Evolutionary conservation across 1,284 basidiomycete species (phyloP).

Genomic region (Ganoderma meredithae): DNA sequence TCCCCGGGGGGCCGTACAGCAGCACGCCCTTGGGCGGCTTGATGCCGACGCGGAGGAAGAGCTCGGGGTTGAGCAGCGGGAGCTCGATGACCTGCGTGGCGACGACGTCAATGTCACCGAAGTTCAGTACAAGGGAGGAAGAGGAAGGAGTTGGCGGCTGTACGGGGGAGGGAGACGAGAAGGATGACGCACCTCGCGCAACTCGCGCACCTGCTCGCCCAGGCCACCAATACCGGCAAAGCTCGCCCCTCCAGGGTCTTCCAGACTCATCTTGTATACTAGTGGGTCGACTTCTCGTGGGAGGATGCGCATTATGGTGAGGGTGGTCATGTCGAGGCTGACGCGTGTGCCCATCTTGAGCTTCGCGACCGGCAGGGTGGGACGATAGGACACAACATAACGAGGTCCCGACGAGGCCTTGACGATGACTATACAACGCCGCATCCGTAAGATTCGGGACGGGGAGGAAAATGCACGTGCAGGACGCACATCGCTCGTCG

Average conservation of each 20-base stretch:
- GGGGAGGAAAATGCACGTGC: not conserved
- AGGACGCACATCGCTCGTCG: slow-evolving; percentile 90
- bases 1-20: slow-evolving; percentile 93
- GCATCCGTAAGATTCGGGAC: no score
- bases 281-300: slow-evolving; percentile 98
- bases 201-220: slow-evolving; percentile 94
- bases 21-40: slow-evolving; percentile 95
- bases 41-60: slow-evolving; percentile 96
- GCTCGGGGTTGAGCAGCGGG: slow-evolving; percentile 93
- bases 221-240: slow-evolving; percentile 99
- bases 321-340: slow-evolving; percentile 98
- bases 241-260: slow-evolving; percentile 94
- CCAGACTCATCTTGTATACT: slow-evolving; percentile 99
- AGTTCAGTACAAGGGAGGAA: not conserved
- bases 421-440: slow-evolving; percentile 82
- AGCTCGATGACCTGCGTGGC: slow-evolving; percentile 87
- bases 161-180: not conserved
- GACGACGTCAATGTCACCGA: no score
- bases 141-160: not conserved
- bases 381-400: slow-evolving; percentile 98
- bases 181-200: slow-evolving; percentile 78
- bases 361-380: slow-evolving; percentile 90
- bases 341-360: slow-evolving; percentile 96
- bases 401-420: slow-evolving; percentile 98
- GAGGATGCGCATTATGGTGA: slow-evolving; percentile 98